Percentiles rank a stretch among this genome's conserved stretches.
Conservation (phyloP, 2,329 filamentous ascomycete species). For the Colletotrichum echinochloae region DNA sequence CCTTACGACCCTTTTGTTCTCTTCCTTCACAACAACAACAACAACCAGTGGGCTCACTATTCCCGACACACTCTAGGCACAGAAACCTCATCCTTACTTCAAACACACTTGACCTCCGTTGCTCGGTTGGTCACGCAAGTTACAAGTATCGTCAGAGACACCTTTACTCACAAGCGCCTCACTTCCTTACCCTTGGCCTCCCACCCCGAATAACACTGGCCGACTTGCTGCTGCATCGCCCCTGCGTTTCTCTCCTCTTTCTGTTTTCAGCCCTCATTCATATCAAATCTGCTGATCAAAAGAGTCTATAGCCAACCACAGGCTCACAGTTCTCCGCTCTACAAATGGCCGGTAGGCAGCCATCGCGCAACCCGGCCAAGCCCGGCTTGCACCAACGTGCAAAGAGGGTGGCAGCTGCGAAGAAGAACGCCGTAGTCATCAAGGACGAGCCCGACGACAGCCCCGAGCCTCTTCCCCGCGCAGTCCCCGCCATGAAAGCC, state of each 20-base stretch:
- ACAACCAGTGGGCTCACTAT: too few species aligned
- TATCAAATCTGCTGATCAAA: not conserved
- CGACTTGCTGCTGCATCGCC: too few species aligned
- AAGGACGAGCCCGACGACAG: not conserved
- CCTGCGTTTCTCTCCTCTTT: not conserved
- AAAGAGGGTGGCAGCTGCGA: too few species aligned
- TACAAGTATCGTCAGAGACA: not conserved
- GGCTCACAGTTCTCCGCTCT: not conserved
- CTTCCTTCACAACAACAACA: not conserved
- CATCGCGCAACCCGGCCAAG: not conserved
- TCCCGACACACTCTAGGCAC: not conserved
- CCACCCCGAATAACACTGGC: rapidly evolving
- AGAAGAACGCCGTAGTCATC: not conserved
- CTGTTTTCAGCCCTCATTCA: rapidly evolving
- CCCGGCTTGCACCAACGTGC: too few species aligned
- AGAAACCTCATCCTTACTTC: not conserved
- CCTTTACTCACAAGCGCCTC: not conserved
- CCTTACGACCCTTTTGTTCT: not conserved
- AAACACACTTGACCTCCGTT: not conserved
- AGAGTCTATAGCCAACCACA: too few species aligned
- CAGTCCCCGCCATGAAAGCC: not conserved
- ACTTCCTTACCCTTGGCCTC: not conserved
- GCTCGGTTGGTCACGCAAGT: not conserved
- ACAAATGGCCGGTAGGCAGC: not conserved
- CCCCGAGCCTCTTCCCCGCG: not conserved